Percentiles rank a stretch among this genome's conserved stretches.
Conservation (phyloP, 139 green algal species). For the Tetraselmis striata region DNA sequence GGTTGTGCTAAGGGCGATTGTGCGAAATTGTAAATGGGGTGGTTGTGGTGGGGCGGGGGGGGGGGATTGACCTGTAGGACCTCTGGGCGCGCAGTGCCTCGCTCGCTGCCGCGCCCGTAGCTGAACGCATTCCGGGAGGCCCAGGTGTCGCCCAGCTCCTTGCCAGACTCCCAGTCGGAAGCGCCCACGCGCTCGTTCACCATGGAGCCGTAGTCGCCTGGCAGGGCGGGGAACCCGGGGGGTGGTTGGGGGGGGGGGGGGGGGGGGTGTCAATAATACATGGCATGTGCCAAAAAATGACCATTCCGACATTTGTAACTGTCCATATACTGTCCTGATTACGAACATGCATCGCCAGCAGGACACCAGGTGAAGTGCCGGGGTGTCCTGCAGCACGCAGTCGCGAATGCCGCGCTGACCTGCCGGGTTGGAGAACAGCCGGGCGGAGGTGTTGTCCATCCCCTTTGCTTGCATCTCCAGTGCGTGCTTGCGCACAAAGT, state of each 20-base stretch:
- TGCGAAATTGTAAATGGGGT: neutral
- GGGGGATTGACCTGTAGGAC: slow-evolving; percentile 56
- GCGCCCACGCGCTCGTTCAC: slow-evolving; percentile 94
- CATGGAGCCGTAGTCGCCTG: slow-evolving; percentile 94
- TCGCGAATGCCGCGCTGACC: too few relatives aligned
- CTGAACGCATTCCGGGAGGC: slow-evolving; percentile 87
- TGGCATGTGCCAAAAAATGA: too few relatives aligned
- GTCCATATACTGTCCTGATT: too few relatives aligned
- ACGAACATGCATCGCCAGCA: too few relatives aligned
- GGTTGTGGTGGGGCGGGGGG: neutral
- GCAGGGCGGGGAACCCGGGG: neutral
- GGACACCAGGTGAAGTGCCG: too few relatives aligned
- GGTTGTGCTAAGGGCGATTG: too few relatives aligned
- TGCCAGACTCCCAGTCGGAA: slow-evolving; percentile 60
- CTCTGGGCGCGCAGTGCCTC: slow-evolving; percentile 65
- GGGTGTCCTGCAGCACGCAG: too few relatives aligned
- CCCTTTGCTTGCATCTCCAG: slow-evolving; percentile 52
- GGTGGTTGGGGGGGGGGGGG: too few relatives aligned
- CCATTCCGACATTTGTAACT: too few relatives aligned
- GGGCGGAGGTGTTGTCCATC: slow-evolving; percentile 50
- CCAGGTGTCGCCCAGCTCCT: slow-evolving; percentile 94
- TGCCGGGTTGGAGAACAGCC: slow-evolving; percentile 92
- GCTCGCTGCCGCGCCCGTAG: slow-evolving; percentile 78
- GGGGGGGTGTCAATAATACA: too few relatives aligned
- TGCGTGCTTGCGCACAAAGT: slow-evolving; percentile 92